Percentiles rank a stretch among this genome's conserved stretches.
Evolutionary conservation across 352 stramenopile genomes (phyloP).

Genomic region (Phytophthora crassamura): DNA sequence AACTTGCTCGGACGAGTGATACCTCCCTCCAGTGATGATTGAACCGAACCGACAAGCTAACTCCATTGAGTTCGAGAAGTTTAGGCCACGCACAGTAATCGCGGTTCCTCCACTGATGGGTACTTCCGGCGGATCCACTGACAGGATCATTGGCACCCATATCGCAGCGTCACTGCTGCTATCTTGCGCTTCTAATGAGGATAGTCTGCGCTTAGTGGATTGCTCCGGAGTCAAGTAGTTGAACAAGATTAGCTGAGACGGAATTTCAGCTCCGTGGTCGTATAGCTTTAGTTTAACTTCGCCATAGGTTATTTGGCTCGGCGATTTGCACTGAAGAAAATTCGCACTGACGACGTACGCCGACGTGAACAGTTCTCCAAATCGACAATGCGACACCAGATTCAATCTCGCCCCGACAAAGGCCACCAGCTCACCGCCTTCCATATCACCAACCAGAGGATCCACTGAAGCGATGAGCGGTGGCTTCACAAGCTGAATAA

Average conservation of each 20-base stretch:
- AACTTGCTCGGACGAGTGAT: slow-evolving; percentile 53
- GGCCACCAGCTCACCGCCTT: slow-evolving; percentile 48
- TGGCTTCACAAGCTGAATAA: slow-evolving; percentile 55
- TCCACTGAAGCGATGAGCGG: slow-evolving; percentile 51
- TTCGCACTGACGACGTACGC: slow-evolving; percentile 39
- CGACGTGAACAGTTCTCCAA: slow-evolving; percentile 46
- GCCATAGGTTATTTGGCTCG: slow-evolving; percentile 41
- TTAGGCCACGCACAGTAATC: slow-evolving; percentile 73
- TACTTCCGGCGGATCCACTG: slow-evolving; percentile 20
- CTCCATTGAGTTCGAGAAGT: slow-evolving; percentile 78
- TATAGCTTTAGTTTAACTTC: slow-evolving; percentile 54
- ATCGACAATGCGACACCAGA: slow-evolving; percentile 72
- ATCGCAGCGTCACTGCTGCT: not conserved
- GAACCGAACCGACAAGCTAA: slow-evolving; percentile 89
- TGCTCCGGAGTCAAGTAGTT: slow-evolving; percentile 45
- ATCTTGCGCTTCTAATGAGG: slow-evolving; percentile 7
- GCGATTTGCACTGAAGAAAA: slow-evolving; percentile 47
- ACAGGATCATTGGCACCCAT: slow-evolving; percentile 27
- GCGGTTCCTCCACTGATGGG: slow-evolving; percentile 55
- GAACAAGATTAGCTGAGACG: slow-evolving; percentile 46
- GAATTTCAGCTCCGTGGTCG: slow-evolving; percentile 47
- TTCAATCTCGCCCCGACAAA: slow-evolving; percentile 63
- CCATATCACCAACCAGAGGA: slow-evolving; percentile 33
- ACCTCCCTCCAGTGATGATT: slow-evolving; percentile 52
- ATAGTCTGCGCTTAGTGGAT: slow-evolving; percentile 11